Conservation (phyloP, 2,329 filamentous ascomycete genomes). For the Ophidiomyces ophidiicola region DNA sequence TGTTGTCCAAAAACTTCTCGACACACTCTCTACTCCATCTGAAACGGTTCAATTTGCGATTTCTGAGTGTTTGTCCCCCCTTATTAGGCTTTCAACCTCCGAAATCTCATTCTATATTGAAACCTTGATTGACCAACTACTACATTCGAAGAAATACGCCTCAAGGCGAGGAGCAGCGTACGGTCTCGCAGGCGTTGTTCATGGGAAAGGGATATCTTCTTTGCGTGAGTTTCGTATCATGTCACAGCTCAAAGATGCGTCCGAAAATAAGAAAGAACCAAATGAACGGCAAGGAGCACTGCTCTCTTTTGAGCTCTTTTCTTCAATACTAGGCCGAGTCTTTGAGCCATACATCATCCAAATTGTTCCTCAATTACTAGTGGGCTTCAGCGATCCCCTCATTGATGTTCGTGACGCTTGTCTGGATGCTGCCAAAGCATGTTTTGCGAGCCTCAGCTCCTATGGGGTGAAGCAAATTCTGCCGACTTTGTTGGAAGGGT, state of each 20-base stretch:
- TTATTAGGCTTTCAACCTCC: slow-evolving; percentile 69
- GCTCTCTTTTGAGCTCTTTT: slow-evolving; percentile 80
- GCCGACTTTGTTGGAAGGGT: slow-evolving; percentile 76
- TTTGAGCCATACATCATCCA: slow-evolving; percentile 97
- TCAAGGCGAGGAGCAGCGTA: slow-evolving; percentile 86
- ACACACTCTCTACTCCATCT: slow-evolving; percentile 83
- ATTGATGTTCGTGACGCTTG: slow-evolving; percentile 86
- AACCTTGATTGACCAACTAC: slow-evolving; percentile 66
- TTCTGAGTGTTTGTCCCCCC: slow-evolving; percentile 79
- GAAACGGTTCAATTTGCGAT: slow-evolving; percentile 96
- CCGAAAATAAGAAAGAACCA: slow-evolving; percentile 90
- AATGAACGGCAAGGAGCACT: slow-evolving; percentile 81
- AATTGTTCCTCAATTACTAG: slow-evolving; percentile 79
- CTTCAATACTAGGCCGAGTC: slow-evolving; percentile 68
- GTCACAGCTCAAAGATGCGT: slow-evolving; percentile 62
- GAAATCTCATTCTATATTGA: slow-evolving; percentile 70
- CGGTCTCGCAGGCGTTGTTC: slow-evolving; percentile 78
- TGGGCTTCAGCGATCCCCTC: slow-evolving; percentile 77
- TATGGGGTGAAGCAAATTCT: slow-evolving; percentile 92
- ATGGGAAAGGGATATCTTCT: slow-evolving; percentile 71
- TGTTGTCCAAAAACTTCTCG: slow-evolving; percentile 74
- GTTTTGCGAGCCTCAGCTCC: slow-evolving; percentile 84
- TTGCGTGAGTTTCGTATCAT: slow-evolving; percentile 79
- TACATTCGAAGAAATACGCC: slow-evolving; percentile 85
- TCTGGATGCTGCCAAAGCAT: slow-evolving; percentile 83